These are phyloP conservation scores for Dichomitus squalens DNA, from an alignment of 1,284 basidiomycete genomes.

Conservation along the genomic window DNA sequence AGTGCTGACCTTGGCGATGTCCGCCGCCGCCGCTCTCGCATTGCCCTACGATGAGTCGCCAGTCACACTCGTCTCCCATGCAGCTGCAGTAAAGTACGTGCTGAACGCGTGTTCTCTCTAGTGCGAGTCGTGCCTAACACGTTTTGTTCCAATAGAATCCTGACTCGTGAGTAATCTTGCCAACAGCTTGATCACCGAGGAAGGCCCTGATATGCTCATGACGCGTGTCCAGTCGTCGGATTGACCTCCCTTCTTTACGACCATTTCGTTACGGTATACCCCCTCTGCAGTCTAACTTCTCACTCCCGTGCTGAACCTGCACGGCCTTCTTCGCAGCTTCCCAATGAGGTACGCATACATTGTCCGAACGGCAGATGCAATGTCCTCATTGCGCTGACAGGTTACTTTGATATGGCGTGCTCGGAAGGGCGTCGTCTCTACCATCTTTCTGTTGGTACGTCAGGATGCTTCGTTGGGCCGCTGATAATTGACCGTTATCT, in stretches of 20 bases:
- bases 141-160: constrained; percentile 24
- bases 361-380: too few species aligned
- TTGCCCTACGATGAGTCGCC: constrained; percentile 24
- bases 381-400: constrained; percentile 13
- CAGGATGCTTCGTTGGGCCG: not conserved
- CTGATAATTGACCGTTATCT: not conserved
- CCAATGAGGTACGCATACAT: constrained; percentile 28
- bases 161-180: constrained; percentile 29
- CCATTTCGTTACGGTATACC: constrained; percentile 33
- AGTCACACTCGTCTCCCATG: constrained; percentile 29
- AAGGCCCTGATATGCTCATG: not conserved
- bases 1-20: constrained; percentile 25
- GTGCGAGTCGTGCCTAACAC: constrained; percentile 4
- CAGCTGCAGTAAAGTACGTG: constrained; percentile 33
- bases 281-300: not conserved
- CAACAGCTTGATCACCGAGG: not conserved
- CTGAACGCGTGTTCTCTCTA: not conserved
- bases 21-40: constrained; percentile 17
- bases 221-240: constrained; percentile 27
- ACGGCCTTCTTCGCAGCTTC: constrained; percentile 24
- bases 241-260: constrained; percentile 34
- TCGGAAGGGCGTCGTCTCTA: constrained; percentile 31
- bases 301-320: not conserved
- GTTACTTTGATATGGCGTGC: constrained; percentile 31
- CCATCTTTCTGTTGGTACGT: constrained; percentile 34